Evolutionary conservation across 805 yeast genomes (phyloP).

Genomic region (Metschnikowia continentalis): DNA sequence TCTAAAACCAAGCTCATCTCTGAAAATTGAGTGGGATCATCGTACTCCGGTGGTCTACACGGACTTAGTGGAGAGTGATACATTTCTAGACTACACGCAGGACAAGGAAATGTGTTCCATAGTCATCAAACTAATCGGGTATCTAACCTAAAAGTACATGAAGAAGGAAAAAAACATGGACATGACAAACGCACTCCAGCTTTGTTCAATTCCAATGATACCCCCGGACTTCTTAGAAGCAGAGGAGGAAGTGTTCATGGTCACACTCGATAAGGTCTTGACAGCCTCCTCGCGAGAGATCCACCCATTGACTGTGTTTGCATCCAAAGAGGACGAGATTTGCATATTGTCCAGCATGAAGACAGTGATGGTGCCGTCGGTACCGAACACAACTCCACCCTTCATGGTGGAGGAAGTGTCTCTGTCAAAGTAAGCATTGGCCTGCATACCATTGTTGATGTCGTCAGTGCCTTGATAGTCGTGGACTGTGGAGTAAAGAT

Average conservation of each 20-base stretch:
- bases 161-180: conserved; percentile 13
- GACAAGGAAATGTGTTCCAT: conserved; percentile 12
- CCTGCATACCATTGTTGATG: conserved; percentile 56
- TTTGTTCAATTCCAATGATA: conserved; percentile 8
- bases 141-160: conserved; percentile 8
- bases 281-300: conserved; percentile 35
- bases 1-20: neutral
- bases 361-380: conserved; percentile 56
- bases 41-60: conserved; percentile 15
- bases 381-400: conserved; percentile 71
- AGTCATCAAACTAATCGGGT: conserved; percentile 4
- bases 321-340: conserved; percentile 44
- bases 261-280: conserved; percentile 25
- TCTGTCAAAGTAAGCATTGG: conserved; percentile 55
- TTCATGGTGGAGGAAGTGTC: conserved; percentile 47
- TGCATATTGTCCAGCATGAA: conserved; percentile 54
- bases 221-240: conserved; percentile 25
- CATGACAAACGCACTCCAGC: conserved; percentile 9
- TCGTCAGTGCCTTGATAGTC: conserved; percentile 70
- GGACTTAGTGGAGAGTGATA: conserved; percentile 10
- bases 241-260: conserved; percentile 18
- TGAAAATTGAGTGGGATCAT: neutral
- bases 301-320: conserved; percentile 44
- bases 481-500: conserved; percentile 66
- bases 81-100: conserved; percentile 15